Conservation (phyloP, 176 grass and related monocot genomes). For the Alopecurus myosuroides region DNA sequence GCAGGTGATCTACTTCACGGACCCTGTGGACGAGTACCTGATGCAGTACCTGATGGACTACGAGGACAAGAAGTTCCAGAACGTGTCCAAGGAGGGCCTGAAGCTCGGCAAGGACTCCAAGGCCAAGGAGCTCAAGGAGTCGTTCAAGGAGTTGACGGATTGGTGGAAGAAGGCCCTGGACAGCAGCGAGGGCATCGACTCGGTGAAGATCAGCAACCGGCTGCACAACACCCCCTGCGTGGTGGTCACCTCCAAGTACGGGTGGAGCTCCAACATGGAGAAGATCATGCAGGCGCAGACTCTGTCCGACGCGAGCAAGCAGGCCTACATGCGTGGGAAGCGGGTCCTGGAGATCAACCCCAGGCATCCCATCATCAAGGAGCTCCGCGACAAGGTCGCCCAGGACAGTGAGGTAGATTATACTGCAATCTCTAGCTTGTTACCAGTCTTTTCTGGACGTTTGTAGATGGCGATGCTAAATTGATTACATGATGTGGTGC, state of each 20-base stretch:
- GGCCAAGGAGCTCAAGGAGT: conserved; percentile 94
- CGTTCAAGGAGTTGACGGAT: conserved; percentile 85
- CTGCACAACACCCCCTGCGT: conserved; percentile 78
- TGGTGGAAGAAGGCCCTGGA: conserved; percentile 93
- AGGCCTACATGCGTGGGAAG: conserved; percentile 93
- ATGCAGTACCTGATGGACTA: conserved; percentile 99
- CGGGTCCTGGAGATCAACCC: conserved; percentile 94
- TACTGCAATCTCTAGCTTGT: neutral
- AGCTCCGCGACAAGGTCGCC: conserved; percentile 82
- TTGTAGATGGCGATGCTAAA: too few relatives aligned
- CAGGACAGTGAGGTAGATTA: conserved; percentile 63
- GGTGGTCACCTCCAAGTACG: conserved; percentile 83
- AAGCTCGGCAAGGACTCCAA: conserved; percentile 94
- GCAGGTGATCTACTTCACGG: conserved; percentile 96
- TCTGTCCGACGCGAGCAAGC: conserved; percentile 73
- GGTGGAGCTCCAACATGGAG: conserved; percentile 98
- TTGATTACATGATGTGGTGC: neutral
- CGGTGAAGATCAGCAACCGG: conserved; percentile 91
- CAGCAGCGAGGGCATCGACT: conserved; percentile 69
- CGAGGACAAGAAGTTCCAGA: conserved; percentile 98
- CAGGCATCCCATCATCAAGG: conserved; percentile 93
- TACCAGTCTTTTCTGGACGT: neutral
- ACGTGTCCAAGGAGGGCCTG: conserved; percentile 94
- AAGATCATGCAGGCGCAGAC: conserved; percentile 98
- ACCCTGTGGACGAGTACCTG: conserved; percentile 91